phyloP scores from a whole-genome alignment of 2,329 filamentous ascomycete species.

The Clonostachys rhizophaga region DNA sequence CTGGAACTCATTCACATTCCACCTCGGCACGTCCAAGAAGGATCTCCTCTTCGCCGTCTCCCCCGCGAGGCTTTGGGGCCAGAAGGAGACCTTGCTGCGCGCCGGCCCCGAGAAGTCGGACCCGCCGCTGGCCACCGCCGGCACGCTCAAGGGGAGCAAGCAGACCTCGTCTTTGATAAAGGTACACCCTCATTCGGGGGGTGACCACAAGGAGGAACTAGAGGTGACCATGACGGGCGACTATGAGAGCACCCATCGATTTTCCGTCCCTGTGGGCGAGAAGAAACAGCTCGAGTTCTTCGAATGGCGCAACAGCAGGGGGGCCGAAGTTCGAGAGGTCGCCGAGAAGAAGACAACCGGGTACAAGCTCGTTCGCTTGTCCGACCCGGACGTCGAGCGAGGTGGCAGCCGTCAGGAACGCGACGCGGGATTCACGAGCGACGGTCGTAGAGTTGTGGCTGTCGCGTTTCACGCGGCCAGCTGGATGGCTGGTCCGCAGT shows the following conservation, averaged over 20 bases:
- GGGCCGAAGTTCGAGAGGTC: slow-evolving; percentile 5
- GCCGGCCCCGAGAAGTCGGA: background rate
- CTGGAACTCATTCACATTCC: background rate
- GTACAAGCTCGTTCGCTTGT: slow-evolving; percentile 8
- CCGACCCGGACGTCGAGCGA: background rate
- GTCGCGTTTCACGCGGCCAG: slow-evolving; percentile 4
- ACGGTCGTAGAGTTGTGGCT: slow-evolving; percentile 9
- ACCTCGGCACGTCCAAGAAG: background rate
- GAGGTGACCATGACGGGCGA: background rate
- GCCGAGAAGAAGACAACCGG: slow-evolving; percentile 1
- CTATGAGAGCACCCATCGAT: background rate
- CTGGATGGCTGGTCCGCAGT: slow-evolving; percentile 3
- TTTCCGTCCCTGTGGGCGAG: background rate
- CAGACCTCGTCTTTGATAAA: background rate
- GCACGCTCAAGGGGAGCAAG: background rate
- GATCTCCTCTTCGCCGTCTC: background rate
- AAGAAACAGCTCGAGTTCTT: slow-evolving; percentile 1
- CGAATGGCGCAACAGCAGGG: slow-evolving; percentile 6
- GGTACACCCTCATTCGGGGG: background rate
- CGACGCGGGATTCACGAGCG: slow-evolving; percentile 4
- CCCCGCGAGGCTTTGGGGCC: background rate
- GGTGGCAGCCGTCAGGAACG: background rate
- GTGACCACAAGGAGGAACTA: background rate
- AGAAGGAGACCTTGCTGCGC: background rate
- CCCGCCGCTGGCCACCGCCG: background rate